Base-by-base conservation (phyloP, 495 filamentous ascomycete species). In the Chaetomidium leptoderma region DNA sequence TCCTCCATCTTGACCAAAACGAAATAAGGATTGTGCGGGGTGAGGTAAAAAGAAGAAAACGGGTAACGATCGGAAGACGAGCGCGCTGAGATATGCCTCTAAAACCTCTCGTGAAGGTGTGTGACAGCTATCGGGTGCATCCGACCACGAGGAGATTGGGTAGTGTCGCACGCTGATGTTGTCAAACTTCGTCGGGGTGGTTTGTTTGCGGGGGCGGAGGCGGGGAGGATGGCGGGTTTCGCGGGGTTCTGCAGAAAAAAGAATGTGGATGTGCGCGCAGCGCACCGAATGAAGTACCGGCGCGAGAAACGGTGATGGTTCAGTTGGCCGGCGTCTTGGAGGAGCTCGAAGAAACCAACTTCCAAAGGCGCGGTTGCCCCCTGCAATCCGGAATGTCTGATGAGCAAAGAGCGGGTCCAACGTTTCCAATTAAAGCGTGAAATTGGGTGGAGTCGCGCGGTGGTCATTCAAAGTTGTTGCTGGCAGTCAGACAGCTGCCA, bases 1-100 rank as follows among this genome's bases (percentile, higher is more conserved):
- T 76, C 72, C 37, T 64, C 68, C 76, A 78, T 77, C 37, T 66
- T 73, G 60, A 44, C 32, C 47, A 19, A 36, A 54, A 17, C 13
- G 24, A 23, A 11, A 17, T 24, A n/a, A 51, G n/a, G 19, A 39
- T 47, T 32, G 32, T 53, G 32, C 13, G 10, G 36, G 24, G 42
- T 42, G 19, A 26, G 32, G 33, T 11, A 54, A n/a, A 30, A 21
- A 50, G 36, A 45, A 26, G 27, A 21, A 35, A 43, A 45, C 6
- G n/a, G 21, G 3, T 36, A 36, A 45, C 27, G n/a, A 35, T 36
- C 29, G 27, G 17, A 37, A 51, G 24, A 36, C 30, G 37, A 43
- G 30, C 14, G 17, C 45, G 45, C 44, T 14, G 19, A 43, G 6
- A 26, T 45, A 17, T 29, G 33, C 21, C 33, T 30, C 17, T 11